Conservation (phyloP, 208 protist genomes). For the Wallacemonas rigidus region DNA sequence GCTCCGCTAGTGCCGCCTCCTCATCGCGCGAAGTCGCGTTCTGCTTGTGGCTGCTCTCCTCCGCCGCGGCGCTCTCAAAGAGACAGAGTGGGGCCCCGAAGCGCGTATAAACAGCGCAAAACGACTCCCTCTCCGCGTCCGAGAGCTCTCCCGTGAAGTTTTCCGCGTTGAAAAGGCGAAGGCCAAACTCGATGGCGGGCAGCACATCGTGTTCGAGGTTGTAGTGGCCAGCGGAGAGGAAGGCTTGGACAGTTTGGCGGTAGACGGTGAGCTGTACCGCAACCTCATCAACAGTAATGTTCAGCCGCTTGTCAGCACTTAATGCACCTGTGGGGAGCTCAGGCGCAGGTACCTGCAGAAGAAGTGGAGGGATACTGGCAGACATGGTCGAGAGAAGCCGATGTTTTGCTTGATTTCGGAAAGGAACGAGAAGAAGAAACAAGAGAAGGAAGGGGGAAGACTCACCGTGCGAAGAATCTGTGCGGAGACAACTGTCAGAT, state of each 20-base stretch:
- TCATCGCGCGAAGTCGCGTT: not conserved
- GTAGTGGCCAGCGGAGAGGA: conserved; percentile 27
- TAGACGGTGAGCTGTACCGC: conserved; percentile 37
- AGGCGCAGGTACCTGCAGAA: conserved; percentile 60
- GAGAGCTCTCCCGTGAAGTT: conserved; percentile 86
- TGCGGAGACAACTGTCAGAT: no score
- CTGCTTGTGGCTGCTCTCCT: not conserved
- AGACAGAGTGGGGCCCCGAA: conserved; percentile 28
- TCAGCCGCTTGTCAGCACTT: conserved; percentile 25
- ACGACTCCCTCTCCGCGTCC: conserved; percentile 46
- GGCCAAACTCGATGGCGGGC: conserved; percentile 69
- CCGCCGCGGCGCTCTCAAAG: not conserved
- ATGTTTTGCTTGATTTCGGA: no score
- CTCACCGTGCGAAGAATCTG: no score
- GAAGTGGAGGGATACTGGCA: conserved; percentile 27
- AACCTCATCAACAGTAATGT: conserved; percentile 53
- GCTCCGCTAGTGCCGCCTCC: conserved; percentile 10
- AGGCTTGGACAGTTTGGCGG: conserved; percentile 42
- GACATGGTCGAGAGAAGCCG: conserved; percentile 9
- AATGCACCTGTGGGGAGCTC: conserved; percentile 28
- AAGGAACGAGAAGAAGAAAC: no score
- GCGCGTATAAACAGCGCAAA: conserved; percentile 39
- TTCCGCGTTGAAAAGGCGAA: conserved; percentile 85
- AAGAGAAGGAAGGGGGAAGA: no score
- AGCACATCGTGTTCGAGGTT: conserved; percentile 41